Evolutionary conservation across 1,139 yeast genomes (phyloP), one percentile per base, ranked within the genome.

Genomic region (Yamadazyma dendronema): DNA sequence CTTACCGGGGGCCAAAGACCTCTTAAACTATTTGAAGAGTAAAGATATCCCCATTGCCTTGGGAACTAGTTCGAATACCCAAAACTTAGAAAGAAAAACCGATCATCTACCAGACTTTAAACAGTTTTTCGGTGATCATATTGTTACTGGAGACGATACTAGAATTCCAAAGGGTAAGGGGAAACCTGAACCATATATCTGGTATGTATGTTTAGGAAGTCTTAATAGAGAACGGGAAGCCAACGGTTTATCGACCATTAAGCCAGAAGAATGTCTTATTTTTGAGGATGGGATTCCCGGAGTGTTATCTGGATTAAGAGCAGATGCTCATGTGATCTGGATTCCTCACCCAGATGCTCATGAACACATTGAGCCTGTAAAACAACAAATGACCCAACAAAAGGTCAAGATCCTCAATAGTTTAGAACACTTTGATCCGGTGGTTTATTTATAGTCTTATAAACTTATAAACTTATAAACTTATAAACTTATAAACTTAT

Each of bases 281-380:
- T 92, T 92, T 59, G 98, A 92, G 62, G 98, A 92, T 61, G 97
- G 96, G 2, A 68, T 88, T 31, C 90, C 95, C 1, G 97, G 97
- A 2, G 92, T 89, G 21, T 53, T 67, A 17, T 84, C 96, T 4
- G 98, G 95, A 8, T 50, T 59, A 13, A 84, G 89, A 9, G 87
- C 96, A 23, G 89, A 89, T n/a, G 86, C 88, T 11, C 74, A 71
- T 37, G 95, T 90, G 8, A 73, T 90, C 33, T 92, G 97, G 97
- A 84, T 90, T 13, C 97, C 98, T 4, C 94, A 90, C 57, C 71
- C 71, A 14, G 76, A 82, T 37, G 94, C 95, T 0, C 56, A 77
- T 30, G 65, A 71, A 22, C 74, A 76, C 13, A 33, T 47, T 7
- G 34, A 25, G 4, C 36, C 38, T 3, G 47, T 44, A 3, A 41